Conservation (phyloP, 768 basidiomycete species). For the Tubosaeta sp. region DNA sequence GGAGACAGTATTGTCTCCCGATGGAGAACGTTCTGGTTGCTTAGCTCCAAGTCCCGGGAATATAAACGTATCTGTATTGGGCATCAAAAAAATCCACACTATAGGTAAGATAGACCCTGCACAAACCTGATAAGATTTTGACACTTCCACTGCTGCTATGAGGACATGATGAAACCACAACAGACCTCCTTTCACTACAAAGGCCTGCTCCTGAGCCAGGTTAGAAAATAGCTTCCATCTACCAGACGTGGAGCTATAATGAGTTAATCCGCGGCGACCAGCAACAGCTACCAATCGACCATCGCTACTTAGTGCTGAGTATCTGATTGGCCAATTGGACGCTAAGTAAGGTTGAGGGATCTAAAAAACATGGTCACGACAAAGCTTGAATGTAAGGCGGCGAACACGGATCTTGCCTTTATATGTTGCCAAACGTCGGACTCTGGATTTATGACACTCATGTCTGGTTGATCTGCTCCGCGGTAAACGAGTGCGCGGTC, state of each 20-base stretch:
- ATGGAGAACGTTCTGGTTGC: conserved; percentile 78
- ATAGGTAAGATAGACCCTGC: not conserved
- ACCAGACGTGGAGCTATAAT: conserved; percentile 92
- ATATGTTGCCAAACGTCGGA: conserved; percentile 98
- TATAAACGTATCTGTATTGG: conserved; percentile 77
- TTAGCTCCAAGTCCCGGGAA: conserved; percentile 86
- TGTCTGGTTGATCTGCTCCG: conserved; percentile 95
- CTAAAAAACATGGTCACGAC: conserved; percentile 35
- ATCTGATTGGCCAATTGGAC: conserved; percentile 90
- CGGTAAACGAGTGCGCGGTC: conserved; percentile 91
- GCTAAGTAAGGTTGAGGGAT: conserved; percentile 87
- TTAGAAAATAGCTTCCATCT: conserved; percentile 90
- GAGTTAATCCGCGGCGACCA: conserved; percentile 83
- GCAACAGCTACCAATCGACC: conserved; percentile 91
- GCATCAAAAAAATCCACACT: not conserved
- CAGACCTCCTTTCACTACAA: conserved; percentile 84
- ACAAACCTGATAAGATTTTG: conserved; percentile 71
- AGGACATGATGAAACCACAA: conserved; percentile 97
- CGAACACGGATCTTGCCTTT: conserved; percentile 48
- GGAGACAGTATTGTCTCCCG: conserved; percentile 72
- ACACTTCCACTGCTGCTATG: conserved; percentile 82
- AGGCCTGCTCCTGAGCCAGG: conserved; percentile 80
- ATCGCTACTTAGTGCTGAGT: conserved; percentile 86
- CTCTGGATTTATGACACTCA: conserved; percentile 97
- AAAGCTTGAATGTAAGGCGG: not conserved